Conservation (phyloP, 2,329 filamentous ascomycete genomes). For the Exophiala dermatitidis region DNA sequence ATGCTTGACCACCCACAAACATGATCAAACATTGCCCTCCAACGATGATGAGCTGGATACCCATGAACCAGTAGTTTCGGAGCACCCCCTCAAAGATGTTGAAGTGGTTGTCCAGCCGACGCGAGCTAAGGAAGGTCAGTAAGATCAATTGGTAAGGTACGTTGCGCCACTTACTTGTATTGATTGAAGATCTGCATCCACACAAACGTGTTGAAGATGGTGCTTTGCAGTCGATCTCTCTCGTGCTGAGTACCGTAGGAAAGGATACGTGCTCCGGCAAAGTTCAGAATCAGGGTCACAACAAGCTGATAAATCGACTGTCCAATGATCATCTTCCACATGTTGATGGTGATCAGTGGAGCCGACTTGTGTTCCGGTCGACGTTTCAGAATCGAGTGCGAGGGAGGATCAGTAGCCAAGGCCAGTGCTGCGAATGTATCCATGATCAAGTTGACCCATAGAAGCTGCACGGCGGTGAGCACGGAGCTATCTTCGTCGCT, state of each 20-base stretch:
- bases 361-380: slow-evolving; percentile 37
- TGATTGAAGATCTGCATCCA: slow-evolving; percentile 69
- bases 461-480: slow-evolving; percentile 56
- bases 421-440: slow-evolving; percentile 58
- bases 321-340: slow-evolving; percentile 39
- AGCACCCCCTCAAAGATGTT: slow-evolving; percentile 55
- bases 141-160: background rate
- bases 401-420: slow-evolving; percentile 55
- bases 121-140: slow-evolving; percentile 37
- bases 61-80: slow-evolving; percentile 52
- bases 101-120: slow-evolving; percentile 56
- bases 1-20: slow-evolving; percentile 51
- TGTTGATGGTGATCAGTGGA: slow-evolving; percentile 37
- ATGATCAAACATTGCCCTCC: slow-evolving; percentile 52
- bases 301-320: slow-evolving; percentile 36
- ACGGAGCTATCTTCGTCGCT: slow-evolving; percentile 50
- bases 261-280: slow-evolving; percentile 52
- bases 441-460: slow-evolving; percentile 63
- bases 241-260: slow-evolving; percentile 39
- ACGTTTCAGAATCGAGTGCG: slow-evolving; percentile 48
- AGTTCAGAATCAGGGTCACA: slow-evolving; percentile 42
- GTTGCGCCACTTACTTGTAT: slow-evolving; percentile 43
- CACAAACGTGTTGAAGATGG: slow-evolving; percentile 64
- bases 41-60: slow-evolving; percentile 52
- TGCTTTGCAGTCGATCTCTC: slow-evolving; percentile 47